Evolutionary conservation across 129 eudicot genomes (phyloP).

Genomic region (Cynara cardunculus): DNA sequence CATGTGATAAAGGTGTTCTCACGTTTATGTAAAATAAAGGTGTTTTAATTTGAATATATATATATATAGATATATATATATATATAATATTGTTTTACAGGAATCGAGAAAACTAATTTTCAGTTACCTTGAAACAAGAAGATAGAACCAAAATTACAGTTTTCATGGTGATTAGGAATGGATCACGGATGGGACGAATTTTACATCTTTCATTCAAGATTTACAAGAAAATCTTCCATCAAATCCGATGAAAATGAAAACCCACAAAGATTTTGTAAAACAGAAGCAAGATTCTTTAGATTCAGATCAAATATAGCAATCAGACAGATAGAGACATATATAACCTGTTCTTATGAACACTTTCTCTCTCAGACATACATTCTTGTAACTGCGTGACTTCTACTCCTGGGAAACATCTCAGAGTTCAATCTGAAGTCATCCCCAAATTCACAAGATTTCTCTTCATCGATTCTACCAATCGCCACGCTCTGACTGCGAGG

Average conservation of each 20-base stretch:
- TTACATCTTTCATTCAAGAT: background rate
- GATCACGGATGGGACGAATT: background rate
- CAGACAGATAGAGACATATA: background rate
- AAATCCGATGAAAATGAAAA: slow-evolving; percentile 6
- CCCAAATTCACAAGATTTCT: slow-evolving; percentile 38
- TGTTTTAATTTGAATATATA: too few species aligned
- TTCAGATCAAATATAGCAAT: background rate
- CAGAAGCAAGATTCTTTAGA: background rate
- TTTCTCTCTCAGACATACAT: background rate
- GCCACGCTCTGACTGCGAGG: slow-evolving; percentile 45
- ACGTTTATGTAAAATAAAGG: too few species aligned
- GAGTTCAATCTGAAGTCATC: slow-evolving; percentile 25
- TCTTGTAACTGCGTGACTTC: slow-evolving; percentile 42
- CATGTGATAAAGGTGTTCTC: too few species aligned
- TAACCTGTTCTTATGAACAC: slow-evolving; percentile 20
- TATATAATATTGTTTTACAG: background rate
- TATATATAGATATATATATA: too few species aligned
- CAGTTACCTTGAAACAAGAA: background rate
- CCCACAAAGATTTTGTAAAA: background rate
- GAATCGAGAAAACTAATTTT: background rate
- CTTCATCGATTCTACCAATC: slow-evolving; percentile 59
- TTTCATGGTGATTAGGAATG: background rate
- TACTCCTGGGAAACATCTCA: slow-evolving; percentile 38
- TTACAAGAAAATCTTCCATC: background rate
- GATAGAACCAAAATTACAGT: background rate